Percentiles rank a stretch among this genome's conserved stretches.
Evolutionary conservation across 129 eudicot species (phyloP).

Genomic region (Escallonia rubra): DNA sequence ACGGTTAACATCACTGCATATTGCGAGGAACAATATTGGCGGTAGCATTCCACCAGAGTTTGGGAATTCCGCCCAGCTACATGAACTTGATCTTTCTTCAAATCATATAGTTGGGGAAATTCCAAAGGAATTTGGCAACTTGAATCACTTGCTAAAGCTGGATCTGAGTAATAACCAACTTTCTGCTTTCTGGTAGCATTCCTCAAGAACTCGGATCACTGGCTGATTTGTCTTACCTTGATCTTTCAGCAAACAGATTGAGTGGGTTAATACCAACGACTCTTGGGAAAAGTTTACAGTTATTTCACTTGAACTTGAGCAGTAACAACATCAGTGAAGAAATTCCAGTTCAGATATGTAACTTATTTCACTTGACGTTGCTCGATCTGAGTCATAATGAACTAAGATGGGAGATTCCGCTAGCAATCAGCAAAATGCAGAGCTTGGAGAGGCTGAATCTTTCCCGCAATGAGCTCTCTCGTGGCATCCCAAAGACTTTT

Average conservation of each 20-base stretch:
- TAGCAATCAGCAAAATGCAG: not conserved
- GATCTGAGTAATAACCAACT: constrained; percentile 33
- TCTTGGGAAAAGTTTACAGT: too few species aligned
- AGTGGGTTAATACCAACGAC: too few species aligned
- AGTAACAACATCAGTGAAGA: too few species aligned
- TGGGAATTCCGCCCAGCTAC: constrained; percentile 20
- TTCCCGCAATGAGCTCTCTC: constrained; percentile 34
- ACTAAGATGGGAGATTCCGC: too few species aligned
- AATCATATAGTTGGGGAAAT: too few species aligned
- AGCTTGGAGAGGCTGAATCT: constrained; percentile 25
- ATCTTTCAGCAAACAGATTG: constrained; percentile 31
- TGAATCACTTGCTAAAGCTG: constrained; percentile 7
- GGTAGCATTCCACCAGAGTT: constrained; percentile 37
- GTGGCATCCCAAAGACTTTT: constrained; percentile 26
- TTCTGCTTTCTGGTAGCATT: constrained; percentile 31
- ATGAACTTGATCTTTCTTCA: constrained; percentile 13
- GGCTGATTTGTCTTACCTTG: constrained; percentile 7
- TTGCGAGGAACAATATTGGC: constrained; percentile 30
- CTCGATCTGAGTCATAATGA: too few species aligned
- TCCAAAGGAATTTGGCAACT: too few species aligned
- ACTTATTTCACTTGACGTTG: too few species aligned
- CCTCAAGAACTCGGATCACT: constrained; percentile 20
- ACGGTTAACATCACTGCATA: constrained; percentile 15
- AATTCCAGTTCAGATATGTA: too few species aligned
- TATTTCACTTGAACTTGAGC: too few species aligned